Percentiles rank a stretch among this genome's conserved stretches.
phyloP scores from a whole-genome alignment of 2,329 filamentous ascomycete species.

The Parastagonospora avenae region DNA sequence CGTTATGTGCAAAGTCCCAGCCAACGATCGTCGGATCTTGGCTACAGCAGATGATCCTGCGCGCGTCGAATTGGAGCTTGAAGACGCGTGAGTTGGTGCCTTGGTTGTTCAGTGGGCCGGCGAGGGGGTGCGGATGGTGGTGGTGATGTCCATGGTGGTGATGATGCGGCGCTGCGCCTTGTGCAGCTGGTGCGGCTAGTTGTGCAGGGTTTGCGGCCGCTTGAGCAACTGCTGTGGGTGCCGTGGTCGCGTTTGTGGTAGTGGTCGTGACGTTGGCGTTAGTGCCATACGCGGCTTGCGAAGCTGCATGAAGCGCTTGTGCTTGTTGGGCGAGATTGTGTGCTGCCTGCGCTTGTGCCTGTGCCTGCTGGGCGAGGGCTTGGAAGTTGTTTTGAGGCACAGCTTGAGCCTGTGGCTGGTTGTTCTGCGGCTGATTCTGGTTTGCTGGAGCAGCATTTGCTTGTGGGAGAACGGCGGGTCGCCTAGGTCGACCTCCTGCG shows the following conservation, averaged over 20 bases:
- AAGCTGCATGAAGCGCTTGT: slow-evolving; percentile 43
- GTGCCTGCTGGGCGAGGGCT: slow-evolving; percentile 43
- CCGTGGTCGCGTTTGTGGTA: slow-evolving; percentile 9
- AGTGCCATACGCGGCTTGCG: slow-evolving; percentile 32
- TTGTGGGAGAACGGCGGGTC: slow-evolving; percentile 29
- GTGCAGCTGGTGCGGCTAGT: slow-evolving; percentile 15
- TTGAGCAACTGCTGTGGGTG: slow-evolving; percentile 10
- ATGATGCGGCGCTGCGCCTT: slow-evolving; percentile 19
- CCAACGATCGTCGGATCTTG: slow-evolving; percentile 91
- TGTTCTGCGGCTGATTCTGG: slow-evolving; percentile 19
- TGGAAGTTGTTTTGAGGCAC: slow-evolving; percentile 38
- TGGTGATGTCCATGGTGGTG: slow-evolving; percentile 38
- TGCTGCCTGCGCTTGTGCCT: slow-evolving; percentile 43
- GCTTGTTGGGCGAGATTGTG: slow-evolving; percentile 42
- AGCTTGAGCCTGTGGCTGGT: slow-evolving; percentile 17
- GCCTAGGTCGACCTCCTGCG: slow-evolving; percentile 51
- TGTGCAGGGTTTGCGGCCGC: slow-evolving; percentile 14
- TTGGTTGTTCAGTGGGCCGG: slow-evolving; percentile 35
- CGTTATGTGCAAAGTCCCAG: slow-evolving; percentile 95
- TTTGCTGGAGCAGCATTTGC: slow-evolving; percentile 21
- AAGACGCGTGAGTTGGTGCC: slow-evolving; percentile 71
- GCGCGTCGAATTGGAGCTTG: slow-evolving; percentile 94
- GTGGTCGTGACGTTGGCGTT: slow-evolving; percentile 14
- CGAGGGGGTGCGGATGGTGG: slow-evolving; percentile 35
- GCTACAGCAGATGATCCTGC: slow-evolving; percentile 91